Conservation (phyloP, 2,329 filamentous ascomycete species). For the Passalora sequoiae region DNA sequence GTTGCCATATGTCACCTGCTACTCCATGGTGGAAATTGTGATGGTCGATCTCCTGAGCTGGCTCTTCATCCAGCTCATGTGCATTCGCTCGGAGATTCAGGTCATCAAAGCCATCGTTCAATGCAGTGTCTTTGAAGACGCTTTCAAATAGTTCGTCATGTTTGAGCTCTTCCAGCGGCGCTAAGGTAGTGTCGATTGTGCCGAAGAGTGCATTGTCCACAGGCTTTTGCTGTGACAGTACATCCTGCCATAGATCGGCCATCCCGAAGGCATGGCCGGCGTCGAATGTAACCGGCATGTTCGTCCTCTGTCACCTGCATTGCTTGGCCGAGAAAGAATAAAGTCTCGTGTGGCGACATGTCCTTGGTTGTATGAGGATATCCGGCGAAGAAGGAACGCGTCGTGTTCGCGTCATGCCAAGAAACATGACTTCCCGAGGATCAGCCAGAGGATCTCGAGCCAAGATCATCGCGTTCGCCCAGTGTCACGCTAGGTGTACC, state of each 20-base stretch:
- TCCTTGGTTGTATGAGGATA: too few species aligned
- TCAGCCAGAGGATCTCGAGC: too few species aligned
- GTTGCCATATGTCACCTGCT: conserved; percentile 21
- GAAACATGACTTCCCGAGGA: too few species aligned
- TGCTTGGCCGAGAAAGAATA: too few species aligned
- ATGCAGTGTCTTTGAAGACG: too few species aligned
- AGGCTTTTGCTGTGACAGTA: conserved; percentile 8
- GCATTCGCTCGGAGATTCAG: conserved; percentile 8
- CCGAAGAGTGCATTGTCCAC: conserved; percentile 17
- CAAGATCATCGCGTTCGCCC: too few species aligned
- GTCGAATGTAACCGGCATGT: conserved; percentile 14
- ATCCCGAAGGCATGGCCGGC: conserved; percentile 23
- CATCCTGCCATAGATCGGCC: conserved; percentile 21
- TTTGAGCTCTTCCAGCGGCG: conserved; percentile 1
- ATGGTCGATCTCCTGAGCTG: background rate
- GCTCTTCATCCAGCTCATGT: background rate
- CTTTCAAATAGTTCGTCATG: background rate
- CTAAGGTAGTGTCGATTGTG: conserved; percentile 3
- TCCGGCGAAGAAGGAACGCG: too few species aligned
- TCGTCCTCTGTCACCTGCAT: background rate
- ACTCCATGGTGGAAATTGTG: background rate
- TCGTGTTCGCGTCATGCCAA: too few species aligned
- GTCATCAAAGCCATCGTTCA: conserved; percentile 3
- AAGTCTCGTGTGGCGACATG: too few species aligned
- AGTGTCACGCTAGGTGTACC: too few species aligned